Conservation (phyloP, 768 basidiomycete species). For the Naematelia aurantialba region DNA sequence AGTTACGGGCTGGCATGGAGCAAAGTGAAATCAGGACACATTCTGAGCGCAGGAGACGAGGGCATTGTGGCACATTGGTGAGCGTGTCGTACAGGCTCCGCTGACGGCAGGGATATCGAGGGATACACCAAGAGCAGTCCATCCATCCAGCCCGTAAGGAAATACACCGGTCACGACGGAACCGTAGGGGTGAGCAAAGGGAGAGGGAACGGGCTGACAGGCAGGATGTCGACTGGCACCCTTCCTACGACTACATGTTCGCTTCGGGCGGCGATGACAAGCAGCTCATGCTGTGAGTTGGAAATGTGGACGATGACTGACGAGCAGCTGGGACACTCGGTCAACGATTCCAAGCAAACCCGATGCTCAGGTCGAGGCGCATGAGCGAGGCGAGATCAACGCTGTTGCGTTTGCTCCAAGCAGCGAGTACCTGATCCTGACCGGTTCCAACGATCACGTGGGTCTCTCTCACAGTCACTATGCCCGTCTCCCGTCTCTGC, state of each 20-base stretch:
- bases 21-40: slow-evolving; percentile 71
- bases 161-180: slow-evolving; percentile 83
- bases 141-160: slow-evolving; percentile 74
- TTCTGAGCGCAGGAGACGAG: slow-evolving; percentile 91
- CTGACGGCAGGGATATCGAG: slow-evolving; percentile 62
- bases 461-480: slow-evolving; percentile 13
- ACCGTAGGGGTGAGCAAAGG: slow-evolving; percentile 70
- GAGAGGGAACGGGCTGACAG: slow-evolving; percentile 10
- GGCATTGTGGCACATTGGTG: slow-evolving; percentile 93
- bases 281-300: slow-evolving; percentile 82
- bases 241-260: slow-evolving; percentile 73
- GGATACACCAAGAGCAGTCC: slow-evolving; percentile 72
- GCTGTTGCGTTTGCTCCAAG: slow-evolving; percentile 86
- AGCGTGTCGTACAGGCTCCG: slow-evolving; percentile 27
- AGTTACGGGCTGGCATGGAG: slow-evolving; percentile 96
- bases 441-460: slow-evolving; percentile 92
- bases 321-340: slow-evolving; percentile 83
- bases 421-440: slow-evolving; percentile 71
- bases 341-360: slow-evolving; percentile 61
- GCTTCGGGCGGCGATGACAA: slow-evolving; percentile 96
- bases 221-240: slow-evolving; percentile 96
- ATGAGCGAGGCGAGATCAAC: slow-evolving; percentile 78
- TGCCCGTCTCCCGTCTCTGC: background rate
- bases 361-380: slow-evolving; percentile 70
- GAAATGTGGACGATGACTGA: background rate